Evolutionary conservation across 1,284 basidiomycete genomes (phyloP).

Genomic region (Cutaneotrichosporon sp.): DNA sequence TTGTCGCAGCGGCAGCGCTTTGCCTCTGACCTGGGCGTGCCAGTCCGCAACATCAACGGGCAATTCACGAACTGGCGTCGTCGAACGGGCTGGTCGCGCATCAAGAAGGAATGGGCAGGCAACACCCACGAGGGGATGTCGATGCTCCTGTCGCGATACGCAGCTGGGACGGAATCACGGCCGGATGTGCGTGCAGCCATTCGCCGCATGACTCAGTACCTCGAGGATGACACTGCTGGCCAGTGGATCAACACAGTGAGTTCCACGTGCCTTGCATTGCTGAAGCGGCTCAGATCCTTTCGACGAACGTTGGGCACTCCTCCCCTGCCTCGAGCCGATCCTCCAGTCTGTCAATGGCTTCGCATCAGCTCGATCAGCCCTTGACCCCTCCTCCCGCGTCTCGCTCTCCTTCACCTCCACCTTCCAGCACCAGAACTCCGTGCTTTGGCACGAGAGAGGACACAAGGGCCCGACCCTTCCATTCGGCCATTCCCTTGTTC

Average conservation of each 20-base stretch:
- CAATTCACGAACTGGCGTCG: constrained; percentile 3
- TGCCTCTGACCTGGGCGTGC: background rate
- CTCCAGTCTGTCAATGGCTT: too few species aligned
- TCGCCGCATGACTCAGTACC: background rate
- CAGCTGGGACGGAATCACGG: background rate
- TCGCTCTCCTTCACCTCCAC: too few species aligned
- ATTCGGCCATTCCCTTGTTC: too few species aligned
- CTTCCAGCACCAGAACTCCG: too few species aligned
- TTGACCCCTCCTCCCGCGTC: too few species aligned
- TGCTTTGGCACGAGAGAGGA: too few species aligned
- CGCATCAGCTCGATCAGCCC: too few species aligned
- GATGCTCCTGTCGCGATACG: background rate
- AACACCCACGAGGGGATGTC: background rate
- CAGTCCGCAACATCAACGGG: background rate
- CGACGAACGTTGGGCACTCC: too few species aligned
- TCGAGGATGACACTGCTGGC: background rate
- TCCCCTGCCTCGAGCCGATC: too few species aligned
- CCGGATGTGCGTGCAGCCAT: background rate
- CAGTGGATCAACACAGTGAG: background rate
- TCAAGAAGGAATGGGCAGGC: background rate
- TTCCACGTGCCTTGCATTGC: background rate
- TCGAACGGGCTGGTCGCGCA: background rate
- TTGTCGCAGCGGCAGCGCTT: background rate
- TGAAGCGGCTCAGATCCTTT: too few species aligned
- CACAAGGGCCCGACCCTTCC: too few species aligned